Conservation (phyloP, 2,329 filamentous ascomycete genomes). For the Sarocladiaceae sp. region DNA sequence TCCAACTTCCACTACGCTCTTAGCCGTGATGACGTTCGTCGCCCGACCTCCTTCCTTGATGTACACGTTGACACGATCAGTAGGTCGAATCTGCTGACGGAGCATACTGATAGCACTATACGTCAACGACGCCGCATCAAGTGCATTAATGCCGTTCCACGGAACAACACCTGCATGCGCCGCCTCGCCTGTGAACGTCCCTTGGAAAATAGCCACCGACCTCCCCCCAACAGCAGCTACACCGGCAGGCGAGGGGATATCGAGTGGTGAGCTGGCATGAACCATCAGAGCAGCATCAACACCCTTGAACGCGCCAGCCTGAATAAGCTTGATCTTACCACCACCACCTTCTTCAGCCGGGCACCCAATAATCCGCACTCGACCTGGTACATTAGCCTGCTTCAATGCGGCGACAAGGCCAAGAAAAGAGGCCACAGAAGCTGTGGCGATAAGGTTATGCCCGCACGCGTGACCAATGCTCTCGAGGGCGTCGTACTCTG, state of each 20-base stretch:
- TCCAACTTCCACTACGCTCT: not conserved
- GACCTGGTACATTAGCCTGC: constrained; percentile 21
- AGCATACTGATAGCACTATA: constrained; percentile 39
- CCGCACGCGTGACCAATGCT: constrained; percentile 32
- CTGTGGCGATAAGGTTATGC: constrained; percentile 25
- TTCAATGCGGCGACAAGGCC: constrained; percentile 23
- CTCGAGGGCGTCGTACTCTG: constrained; percentile 35
- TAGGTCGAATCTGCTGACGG: constrained; percentile 44
- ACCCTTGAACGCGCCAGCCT: constrained; percentile 20
- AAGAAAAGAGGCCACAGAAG: constrained; percentile 28
- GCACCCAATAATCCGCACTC: constrained; percentile 34
- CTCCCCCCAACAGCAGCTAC: constrained; percentile 12
- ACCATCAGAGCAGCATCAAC: constrained; percentile 12
- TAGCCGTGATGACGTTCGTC: constrained; percentile 17
- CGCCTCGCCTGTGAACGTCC: constrained; percentile 35
- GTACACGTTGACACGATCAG: constrained; percentile 46
- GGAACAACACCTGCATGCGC: constrained; percentile 44
- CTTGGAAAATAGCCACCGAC: constrained; percentile 10
- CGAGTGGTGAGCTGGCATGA: constrained; percentile 7
- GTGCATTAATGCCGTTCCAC: constrained; percentile 46
- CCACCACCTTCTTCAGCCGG: constrained; percentile 38
- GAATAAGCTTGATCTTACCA: constrained; percentile 37
- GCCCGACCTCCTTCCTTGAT: constrained; percentile 34
- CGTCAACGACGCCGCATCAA: constrained; percentile 40
- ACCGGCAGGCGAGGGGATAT: constrained; percentile 13